Evolutionary conservation across 352 stramenopile species (phyloP), one percentile per base, ranked within the genome.

Genomic region (Globisporangium apiculatum): DNA sequence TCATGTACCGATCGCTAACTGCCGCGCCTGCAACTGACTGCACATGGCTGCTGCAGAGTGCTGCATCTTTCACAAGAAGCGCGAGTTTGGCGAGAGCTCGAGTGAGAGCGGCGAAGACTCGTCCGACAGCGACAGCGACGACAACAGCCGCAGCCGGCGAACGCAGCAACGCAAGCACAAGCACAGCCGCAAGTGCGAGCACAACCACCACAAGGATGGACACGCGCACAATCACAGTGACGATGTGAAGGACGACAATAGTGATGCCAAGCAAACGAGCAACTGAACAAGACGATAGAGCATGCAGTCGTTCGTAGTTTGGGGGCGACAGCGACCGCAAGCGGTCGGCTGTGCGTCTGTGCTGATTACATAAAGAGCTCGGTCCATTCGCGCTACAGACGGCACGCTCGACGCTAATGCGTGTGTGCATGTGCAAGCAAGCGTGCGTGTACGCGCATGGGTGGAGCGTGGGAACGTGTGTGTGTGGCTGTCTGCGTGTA

Each of bases 11-110:
- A 31, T 31, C 24, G 24, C 2, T 31, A 31, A 31, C 24, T 31
- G 24, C 24, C 24, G 24, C 24, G 24, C 24, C 24, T 3, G 24
- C 24, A 31, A 31, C 24, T 31, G 24, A 31, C 24, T 3, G 24
- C 24, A 0, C 24, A 9, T 42, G 12, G 12, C 50, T 40, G n/a
- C 14, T 1, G 7, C 51, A 95, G 85, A 91, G 61, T 97, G 91
- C 74, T 97, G 91, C 65, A 87, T 97, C 48, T 97, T 96, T 68
- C 89, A 97, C 82, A 97, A 97, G 73, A 92, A 89, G 58, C 79
- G 86, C 49, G 72, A 86, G 49, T 97, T 97, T 61, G 89, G 85
- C 17, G 89, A 96, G 68, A 97, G 87, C 69, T 96, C 87, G 36
- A 96, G 87, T 50, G 90, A 97, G 65, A 97, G 87, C 58, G 81